Evolutionary conservation across 495 filamentous ascomycete genomes (phyloP).

Genomic region (Sphaerosporella brunnea): DNA sequence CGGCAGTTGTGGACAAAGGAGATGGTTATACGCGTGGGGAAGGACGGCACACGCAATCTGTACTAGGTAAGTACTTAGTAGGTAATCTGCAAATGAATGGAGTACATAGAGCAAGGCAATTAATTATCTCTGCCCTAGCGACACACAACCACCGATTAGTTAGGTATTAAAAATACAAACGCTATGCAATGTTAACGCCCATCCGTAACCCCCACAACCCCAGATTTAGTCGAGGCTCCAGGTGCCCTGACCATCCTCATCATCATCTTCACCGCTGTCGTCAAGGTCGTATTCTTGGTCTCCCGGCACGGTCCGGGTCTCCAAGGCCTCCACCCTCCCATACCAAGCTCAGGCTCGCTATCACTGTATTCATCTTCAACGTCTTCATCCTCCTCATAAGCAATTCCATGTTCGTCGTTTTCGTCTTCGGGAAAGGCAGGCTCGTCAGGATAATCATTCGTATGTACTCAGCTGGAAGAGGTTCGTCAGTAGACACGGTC

Average conservation of each 20-base stretch:
- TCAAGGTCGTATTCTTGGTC: background rate
- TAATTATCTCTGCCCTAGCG: no score
- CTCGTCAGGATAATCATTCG: conserved; percentile 26
- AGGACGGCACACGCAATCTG: no score
- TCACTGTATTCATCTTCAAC: background rate
- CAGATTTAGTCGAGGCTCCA: background rate
- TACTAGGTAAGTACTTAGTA: no score
- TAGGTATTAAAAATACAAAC: no score
- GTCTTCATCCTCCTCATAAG: background rate
- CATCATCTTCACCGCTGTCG: background rate
- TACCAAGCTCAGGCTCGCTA: background rate
- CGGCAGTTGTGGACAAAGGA: no score
- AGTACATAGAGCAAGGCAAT: no score
- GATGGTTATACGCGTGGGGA: no score
- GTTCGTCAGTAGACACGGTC: no score
- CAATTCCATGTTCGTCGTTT: conserved; percentile 11
- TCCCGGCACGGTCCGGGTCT: background rate
- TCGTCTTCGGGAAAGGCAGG: conserved; percentile 16
- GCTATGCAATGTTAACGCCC: no score
- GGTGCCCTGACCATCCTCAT: background rate
- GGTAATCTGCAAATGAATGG: no score
- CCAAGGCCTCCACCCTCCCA: background rate
- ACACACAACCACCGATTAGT: no score
- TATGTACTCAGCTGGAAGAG: conserved; percentile 20
- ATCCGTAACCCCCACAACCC: no score